phyloP scores from a whole-genome alignment of 2,329 filamentous ascomycete species.

The Penicillium sp. region DNA sequence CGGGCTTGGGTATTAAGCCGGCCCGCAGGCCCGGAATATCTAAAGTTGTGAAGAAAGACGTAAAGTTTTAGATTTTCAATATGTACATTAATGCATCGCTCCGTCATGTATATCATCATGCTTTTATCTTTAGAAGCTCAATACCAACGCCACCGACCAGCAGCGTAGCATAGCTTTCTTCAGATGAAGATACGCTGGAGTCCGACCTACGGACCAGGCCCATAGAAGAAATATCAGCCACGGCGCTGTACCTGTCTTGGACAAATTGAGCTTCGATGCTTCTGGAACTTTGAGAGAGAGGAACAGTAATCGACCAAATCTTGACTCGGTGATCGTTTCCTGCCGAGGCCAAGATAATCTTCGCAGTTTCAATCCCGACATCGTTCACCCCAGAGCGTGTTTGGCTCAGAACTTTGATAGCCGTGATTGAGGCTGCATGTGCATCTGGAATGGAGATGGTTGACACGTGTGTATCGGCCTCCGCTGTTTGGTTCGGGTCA shows the following conservation, averaged over 20 bases:
- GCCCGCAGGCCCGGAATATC: neutral
- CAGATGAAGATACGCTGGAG: constrained; percentile 16
- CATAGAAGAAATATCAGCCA: constrained; percentile 58
- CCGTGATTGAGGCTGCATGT: constrained; percentile 47
- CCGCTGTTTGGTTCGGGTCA: neutral
- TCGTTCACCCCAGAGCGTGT: neutral
- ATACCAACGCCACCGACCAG: constrained; percentile 53
- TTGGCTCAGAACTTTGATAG: constrained; percentile 33
- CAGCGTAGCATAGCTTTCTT: constrained; percentile 23
- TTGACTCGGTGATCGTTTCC: constrained; percentile 51
- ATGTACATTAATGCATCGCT: neutral
- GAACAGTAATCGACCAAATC: constrained; percentile 40
- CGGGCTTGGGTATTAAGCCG: neutral
- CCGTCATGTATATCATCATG: neutral
- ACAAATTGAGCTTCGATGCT: constrained; percentile 26
- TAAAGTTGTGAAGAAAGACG: neutral
- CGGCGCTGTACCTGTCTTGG: constrained; percentile 45
- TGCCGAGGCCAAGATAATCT: constrained; percentile 36
- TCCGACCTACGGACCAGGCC: constrained; percentile 27
- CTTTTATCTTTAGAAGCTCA: constrained; percentile 29
- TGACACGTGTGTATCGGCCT: constrained; percentile 20
- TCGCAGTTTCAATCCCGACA: constrained; percentile 5
- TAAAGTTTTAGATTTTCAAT: neutral
- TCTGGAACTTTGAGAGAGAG: constrained; percentile 20
- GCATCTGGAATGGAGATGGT: constrained; percentile 43